Base-by-base conservation (phyloP, 2,329 filamentous ascomycete genomes). In the Claviceps pusilla region DNA sequence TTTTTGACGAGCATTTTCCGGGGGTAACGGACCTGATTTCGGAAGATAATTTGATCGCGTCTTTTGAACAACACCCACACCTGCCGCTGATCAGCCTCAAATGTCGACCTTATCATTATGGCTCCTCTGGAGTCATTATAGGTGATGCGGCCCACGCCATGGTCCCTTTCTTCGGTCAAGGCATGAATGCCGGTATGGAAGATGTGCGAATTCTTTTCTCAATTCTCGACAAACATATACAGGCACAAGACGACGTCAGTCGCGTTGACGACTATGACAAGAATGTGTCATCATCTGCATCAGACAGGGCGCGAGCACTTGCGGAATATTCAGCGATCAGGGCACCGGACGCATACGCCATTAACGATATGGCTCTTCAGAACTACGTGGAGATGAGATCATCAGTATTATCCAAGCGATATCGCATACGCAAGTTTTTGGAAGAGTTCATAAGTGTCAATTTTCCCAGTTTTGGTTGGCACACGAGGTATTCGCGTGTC, bases 81-180 rank as follows among this genome's bases (percentile, higher is more conserved):
- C 80, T 97, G 0, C 93, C 93, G 0, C 76, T 98, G 7, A 93
- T 98, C 66, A 93, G 81, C 66, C 86, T 98, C 65, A 97, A 95
- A 70, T 96, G 90, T 72, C 79, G 79, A 19, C 93, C 93, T 0
- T 87, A 97, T 69, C 89, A 95, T 71, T 89, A 81, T 71, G 75
- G 72, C 51, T 81, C 82, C 29, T 86, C 83, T 0, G 89, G 79
- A 37, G 89, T 95, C 56, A 88, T 98, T 50, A 67, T 98, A 41
- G 93, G 93, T 56, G 93, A 98, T 66, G 89, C 93, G 7, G 90
- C 93, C 0, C 93, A 98, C 67, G 93, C 94, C 55, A 96, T 98
- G 84, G 89, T 98, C 0, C 93, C 93, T 0, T 98, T 98, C 69
- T 98, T 97, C 68, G 93, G 93, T 0, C 93, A 98, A 68, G 93